These are phyloP conservation scores for Auriscalpium orientale DNA, from an alignment of 768 basidiomycete species.

Conservation along the genomic window DNA sequence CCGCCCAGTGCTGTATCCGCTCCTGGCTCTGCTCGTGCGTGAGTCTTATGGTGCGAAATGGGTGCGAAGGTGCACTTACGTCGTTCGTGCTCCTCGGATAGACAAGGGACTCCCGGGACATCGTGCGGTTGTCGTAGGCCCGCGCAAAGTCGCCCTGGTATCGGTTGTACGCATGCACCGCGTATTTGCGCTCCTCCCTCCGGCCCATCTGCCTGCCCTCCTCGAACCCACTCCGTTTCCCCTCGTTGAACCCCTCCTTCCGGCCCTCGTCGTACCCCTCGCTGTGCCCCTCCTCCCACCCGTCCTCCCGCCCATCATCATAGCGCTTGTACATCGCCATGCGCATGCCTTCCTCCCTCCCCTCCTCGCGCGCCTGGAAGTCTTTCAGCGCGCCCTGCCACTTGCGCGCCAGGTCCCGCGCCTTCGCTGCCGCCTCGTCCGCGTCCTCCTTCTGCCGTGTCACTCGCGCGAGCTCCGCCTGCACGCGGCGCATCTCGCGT, in stretches of 20 bases:
- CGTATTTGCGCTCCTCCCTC: constrained; percentile 8
- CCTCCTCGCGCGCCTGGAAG: constrained; percentile 12
- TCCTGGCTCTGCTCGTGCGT: constrained; percentile 6
- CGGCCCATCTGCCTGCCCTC: constrained; percentile 8
- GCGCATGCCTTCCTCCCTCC: constrained; percentile 11
- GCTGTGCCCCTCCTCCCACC: constrained; percentile 11
- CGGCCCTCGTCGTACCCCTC: constrained; percentile 10
- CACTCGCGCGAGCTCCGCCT: constrained; percentile 9
- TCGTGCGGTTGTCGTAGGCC: background rate
- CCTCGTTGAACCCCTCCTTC: constrained; percentile 10
- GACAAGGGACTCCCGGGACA: background rate
- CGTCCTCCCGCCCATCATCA: constrained; percentile 14
- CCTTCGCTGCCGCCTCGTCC: constrained; percentile 12
- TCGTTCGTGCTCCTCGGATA: background rate
- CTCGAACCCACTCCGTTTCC: constrained; percentile 9
- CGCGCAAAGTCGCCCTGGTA: constrained; percentile 1
- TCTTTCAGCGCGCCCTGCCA: constrained; percentile 15
- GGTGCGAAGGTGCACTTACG: background rate
- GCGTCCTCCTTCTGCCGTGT: constrained; percentile 14
- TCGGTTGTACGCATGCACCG: background rate
- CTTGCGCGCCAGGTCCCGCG: constrained; percentile 12
- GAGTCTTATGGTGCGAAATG: background rate
- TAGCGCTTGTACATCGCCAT: constrained; percentile 10
- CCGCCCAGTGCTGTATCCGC: constrained; percentile 15
- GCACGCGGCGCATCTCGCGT: constrained; percentile 12